Base-by-base conservation (phyloP, 371 early-diverging fungal genomes). In the Umbelopsis sp. region DNA sequence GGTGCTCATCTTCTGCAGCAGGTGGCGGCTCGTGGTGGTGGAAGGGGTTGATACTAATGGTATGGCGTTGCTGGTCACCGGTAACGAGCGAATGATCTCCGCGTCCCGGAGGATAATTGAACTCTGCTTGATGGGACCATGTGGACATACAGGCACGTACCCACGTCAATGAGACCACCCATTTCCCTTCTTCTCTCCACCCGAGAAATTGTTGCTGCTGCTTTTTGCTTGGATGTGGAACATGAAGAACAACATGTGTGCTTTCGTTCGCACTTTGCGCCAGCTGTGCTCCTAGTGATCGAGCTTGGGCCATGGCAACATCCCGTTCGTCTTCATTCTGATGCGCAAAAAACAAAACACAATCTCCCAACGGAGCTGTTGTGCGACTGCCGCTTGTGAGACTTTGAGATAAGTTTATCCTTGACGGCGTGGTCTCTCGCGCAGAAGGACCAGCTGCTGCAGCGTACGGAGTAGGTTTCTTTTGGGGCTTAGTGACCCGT, bases 31-130 rank as follows among this genome's bases (percentile, higher is more conserved):
- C 57, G 35, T 57, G 57, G 32, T 57, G 57, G 32, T 38, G 29
- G 18, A 57, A 57, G 10, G 57, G 57, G 35, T 57, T 57, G 1
- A 29, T 57, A 18, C 57, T 57, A n/a, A 57, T 35, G 11, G 14
- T 57, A 57, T 35, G 29, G 18, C 35, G 18, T 35, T 57, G 57
- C 3, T 29, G 10, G 35, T 35, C n/a, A 18, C 57, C 57, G 35
- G 57, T 57, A 18, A 57, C 29, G 7, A 57, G 18, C 10, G 57
- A 57, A 8, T 57, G 57, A 57, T 57, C 57, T 57, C 57, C 57
- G 57, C 57, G 57, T 57, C 57, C 57, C 57, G 57, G 57, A 57
- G 57, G 57, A 18, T 57, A 29, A 18, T 57, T 57, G 32, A 57
- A 57, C 35, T 57, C 57, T 57, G 57, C 29, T 35, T 57, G 57